phyloP scores from a whole-genome alignment of 1,284 basidiomycete genomes.

The Sanguinoderma infundibulare region DNA sequence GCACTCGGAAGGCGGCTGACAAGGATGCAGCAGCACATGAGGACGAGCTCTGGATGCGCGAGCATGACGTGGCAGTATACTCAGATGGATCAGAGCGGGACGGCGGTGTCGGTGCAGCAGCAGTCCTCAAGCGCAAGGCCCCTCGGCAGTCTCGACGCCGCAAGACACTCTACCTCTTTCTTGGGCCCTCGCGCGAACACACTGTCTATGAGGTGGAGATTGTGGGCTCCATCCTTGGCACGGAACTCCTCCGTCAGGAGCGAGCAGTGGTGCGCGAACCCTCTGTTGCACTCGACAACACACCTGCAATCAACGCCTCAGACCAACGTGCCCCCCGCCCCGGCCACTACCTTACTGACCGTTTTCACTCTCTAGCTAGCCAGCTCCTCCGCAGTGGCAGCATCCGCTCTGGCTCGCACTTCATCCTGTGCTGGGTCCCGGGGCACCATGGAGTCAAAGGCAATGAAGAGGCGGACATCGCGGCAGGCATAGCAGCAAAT shows the following conservation, averaged over 20 bases:
- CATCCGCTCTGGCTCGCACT: no score
- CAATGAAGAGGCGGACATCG: conserved; percentile 25
- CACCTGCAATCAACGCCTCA: not conserved
- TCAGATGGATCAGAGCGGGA: conserved; percentile 26
- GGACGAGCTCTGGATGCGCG: not conserved
- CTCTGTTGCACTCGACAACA: not conserved
- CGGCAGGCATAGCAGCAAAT: conserved; percentile 23
- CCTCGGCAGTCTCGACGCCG: not conserved
- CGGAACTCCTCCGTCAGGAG: not conserved
- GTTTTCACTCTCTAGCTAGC: not conserved
- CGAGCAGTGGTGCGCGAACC: not conserved
- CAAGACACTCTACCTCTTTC: not conserved
- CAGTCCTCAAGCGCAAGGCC: not conserved
- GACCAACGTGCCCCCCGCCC: not conserved
- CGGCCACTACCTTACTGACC: not conserved
- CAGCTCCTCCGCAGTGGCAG: not conserved
- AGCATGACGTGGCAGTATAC: conserved; percentile 9
- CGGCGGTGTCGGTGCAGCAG: conserved; percentile 6
- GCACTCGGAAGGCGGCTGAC: not conserved
- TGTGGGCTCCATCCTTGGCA: not conserved
- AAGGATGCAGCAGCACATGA: not conserved
- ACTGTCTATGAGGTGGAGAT: not conserved
- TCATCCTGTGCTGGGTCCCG: conserved; percentile 16
- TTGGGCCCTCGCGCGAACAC: not conserved
- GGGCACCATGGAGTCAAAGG: conserved; percentile 24